Conservation (phyloP, 2,329 filamentous ascomycete species). For the Penicillium aurantiogriseum region DNA sequence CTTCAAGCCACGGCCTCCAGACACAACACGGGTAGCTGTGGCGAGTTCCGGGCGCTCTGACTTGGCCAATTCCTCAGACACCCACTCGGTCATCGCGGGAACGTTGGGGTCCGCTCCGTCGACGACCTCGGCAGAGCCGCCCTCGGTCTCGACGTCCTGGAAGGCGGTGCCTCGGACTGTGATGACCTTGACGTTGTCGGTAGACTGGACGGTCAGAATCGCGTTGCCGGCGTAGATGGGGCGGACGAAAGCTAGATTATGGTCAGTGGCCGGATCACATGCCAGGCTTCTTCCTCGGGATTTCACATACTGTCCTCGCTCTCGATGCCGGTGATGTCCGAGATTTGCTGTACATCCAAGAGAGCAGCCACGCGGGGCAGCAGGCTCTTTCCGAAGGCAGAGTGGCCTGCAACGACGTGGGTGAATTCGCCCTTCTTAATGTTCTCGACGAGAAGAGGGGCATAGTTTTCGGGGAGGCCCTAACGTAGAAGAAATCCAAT, state of each 20-base stretch:
- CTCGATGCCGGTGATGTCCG: conserved; percentile 83
- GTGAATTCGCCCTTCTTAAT: conserved; percentile 94
- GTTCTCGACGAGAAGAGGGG: conserved; percentile 90
- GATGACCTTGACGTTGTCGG: conserved; percentile 79
- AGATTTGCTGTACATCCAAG: conserved; percentile 88
- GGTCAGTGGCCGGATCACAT: conserved; percentile 26
- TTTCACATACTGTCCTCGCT: conserved; percentile 70
- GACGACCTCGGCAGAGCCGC: conserved; percentile 72
- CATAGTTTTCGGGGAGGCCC: conserved; percentile 91
- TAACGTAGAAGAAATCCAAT: conserved; percentile 33
- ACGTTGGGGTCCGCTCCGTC: conserved; percentile 81
- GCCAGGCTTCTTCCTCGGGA: neutral
- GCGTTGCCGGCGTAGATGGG: conserved; percentile 98
- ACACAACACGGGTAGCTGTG: conserved; percentile 86
- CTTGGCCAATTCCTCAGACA: conserved; percentile 89
- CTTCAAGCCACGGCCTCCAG: conserved; percentile 90
- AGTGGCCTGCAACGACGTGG: conserved; percentile 86
- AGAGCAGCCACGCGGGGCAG: conserved; percentile 88
- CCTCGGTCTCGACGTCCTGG: conserved; percentile 67
- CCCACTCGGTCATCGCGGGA: conserved; percentile 75
- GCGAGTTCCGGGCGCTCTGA: conserved; percentile 91
- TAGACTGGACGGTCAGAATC: conserved; percentile 90
- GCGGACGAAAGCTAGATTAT: conserved; percentile 71
- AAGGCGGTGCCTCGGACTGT: conserved; percentile 95
- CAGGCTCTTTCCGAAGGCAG: conserved; percentile 93